These are phyloP conservation scores for Arthrobotrys conoides DNA, from an alignment of 2,329 filamentous ascomycete species.

Conservation along the genomic window DNA sequence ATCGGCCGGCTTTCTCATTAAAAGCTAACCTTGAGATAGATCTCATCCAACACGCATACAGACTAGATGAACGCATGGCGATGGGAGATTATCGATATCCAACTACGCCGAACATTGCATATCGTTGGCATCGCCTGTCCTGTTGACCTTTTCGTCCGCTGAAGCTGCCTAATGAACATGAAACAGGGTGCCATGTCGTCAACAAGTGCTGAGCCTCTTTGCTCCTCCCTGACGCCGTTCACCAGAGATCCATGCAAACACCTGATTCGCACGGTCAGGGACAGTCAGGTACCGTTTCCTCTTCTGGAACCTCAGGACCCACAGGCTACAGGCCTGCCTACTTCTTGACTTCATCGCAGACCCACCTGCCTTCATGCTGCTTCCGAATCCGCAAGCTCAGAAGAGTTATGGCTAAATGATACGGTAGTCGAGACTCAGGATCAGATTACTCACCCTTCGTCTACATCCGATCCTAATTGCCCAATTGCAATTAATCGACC, in stretches of 20 bases:
- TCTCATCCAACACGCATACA: slow-evolving; percentile 30
- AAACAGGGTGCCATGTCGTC: slow-evolving; percentile 61
- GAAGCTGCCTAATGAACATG: slow-evolving; percentile 57
- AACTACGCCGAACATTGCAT: slow-evolving; percentile 26
- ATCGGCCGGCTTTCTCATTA: slow-evolving; percentile 17
- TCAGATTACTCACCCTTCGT: slow-evolving; percentile 20
- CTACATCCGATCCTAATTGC: slow-evolving; percentile 4
- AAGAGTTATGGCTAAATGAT: slow-evolving; percentile 30
- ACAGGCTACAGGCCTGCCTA: neutral
- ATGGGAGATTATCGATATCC: slow-evolving; percentile 59
- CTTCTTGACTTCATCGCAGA: slow-evolving; percentile 27
- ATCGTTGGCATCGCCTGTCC: slow-evolving; percentile 16
- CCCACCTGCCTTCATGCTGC: slow-evolving; percentile 22
- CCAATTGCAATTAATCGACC: slow-evolving; percentile 9
- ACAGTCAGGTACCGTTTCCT: slow-evolving; percentile 60
- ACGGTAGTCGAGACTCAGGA: slow-evolving; percentile 3
- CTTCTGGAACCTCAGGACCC: slow-evolving; percentile 33
- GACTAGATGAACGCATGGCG: slow-evolving; percentile 18
- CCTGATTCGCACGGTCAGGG: slow-evolving; percentile 50
- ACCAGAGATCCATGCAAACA: slow-evolving; percentile 55
- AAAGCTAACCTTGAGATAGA: neutral
- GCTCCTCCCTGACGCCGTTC: slow-evolving; percentile 40
- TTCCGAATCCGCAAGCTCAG: slow-evolving; percentile 20
- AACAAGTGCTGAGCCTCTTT: slow-evolving; percentile 51
- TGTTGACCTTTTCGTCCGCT: slow-evolving; percentile 39